A percentile compares a stretch with the other conserved stretches of the same genome.
phyloP scores from a whole-genome alignment of 768 basidiomycete species.

The Paxillus ammoniavirescens region DNA sequence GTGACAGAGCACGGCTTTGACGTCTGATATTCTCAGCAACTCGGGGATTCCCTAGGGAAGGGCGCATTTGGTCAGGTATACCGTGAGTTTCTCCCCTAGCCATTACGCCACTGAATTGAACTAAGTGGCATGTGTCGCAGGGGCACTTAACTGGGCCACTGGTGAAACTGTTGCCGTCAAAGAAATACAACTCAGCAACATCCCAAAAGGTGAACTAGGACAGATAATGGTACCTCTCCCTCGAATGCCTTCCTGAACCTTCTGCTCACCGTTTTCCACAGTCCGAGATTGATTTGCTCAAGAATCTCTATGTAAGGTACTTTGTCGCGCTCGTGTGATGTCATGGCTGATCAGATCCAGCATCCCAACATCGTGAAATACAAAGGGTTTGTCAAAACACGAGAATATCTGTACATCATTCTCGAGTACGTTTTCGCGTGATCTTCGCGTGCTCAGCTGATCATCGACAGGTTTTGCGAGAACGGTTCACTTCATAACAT shows the following conservation, averaged over 20 bases:
- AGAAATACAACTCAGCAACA: constrained; percentile 92
- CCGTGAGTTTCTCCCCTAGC: constrained; percentile 51
- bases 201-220: constrained; percentile 88
- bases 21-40: constrained; percentile 58
- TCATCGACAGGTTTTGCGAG: constrained; percentile 76
- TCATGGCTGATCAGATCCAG: constrained; percentile 40
- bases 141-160: constrained; percentile 91
- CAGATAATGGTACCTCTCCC: constrained; percentile 85
- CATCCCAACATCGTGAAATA: constrained; percentile 99
- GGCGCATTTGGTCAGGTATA: constrained; percentile 98
- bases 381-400: constrained; percentile 95
- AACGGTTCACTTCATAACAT: constrained; percentile 96
- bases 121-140: constrained; percentile 52
- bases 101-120: constrained; percentile 58
- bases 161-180: constrained; percentile 99
- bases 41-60: constrained; percentile 94
- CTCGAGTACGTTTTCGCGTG: constrained; percentile 63
- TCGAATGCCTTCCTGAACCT: background rate
- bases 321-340: background rate
- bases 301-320: constrained; percentile 84
- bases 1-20: constrained; percentile 6
- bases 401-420: constrained; percentile 94
- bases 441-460: constrained; percentile 9
- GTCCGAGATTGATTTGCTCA: constrained; percentile 96
- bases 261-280: constrained; percentile 30